phyloP scores from a whole-genome alignment of 352 stramenopile genomes.

The Phytophthora capsici region DNA sequence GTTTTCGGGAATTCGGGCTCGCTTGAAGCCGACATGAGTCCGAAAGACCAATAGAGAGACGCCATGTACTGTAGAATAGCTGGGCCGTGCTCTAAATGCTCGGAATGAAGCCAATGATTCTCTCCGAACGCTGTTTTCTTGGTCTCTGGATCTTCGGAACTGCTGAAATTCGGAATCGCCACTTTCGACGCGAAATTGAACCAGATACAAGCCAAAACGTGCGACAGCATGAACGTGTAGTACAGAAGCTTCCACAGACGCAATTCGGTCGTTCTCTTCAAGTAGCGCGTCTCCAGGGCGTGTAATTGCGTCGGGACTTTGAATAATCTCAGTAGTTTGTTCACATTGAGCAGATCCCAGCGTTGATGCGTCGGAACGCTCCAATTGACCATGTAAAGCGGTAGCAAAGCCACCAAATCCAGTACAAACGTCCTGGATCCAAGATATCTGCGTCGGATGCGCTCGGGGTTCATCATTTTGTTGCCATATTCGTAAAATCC shows the following conservation, averaged over 20 bases:
- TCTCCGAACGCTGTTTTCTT: slow-evolving; percentile 34
- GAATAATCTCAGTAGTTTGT: slow-evolving; percentile 61
- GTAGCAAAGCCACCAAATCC: slow-evolving; percentile 57
- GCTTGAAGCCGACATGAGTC: slow-evolving; percentile 66
- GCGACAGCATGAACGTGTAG: slow-evolving; percentile 72
- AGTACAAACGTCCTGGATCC: slow-evolving; percentile 48
- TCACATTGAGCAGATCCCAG: slow-evolving; percentile 65
- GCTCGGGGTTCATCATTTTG: slow-evolving; percentile 56
- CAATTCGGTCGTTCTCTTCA: slow-evolving; percentile 65
- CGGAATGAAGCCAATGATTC: slow-evolving; percentile 45
- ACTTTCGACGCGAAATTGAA: slow-evolving; percentile 60
- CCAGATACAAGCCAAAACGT: slow-evolving; percentile 69
- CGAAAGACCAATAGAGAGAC: slow-evolving; percentile 75
- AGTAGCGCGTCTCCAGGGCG: slow-evolving; percentile 63
- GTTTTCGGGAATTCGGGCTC: slow-evolving; percentile 62
- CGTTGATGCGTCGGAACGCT: slow-evolving; percentile 16
- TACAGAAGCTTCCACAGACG: slow-evolving; percentile 76
- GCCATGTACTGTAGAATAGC: slow-evolving; percentile 57
- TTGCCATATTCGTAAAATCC: slow-evolving; percentile 75
- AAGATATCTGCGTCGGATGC: slow-evolving; percentile 51
- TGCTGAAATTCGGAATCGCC: slow-evolving; percentile 30
- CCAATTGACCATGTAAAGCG: slow-evolving; percentile 67
- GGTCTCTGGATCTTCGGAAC: neutral
- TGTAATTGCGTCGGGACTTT: slow-evolving; percentile 64
- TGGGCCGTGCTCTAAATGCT: slow-evolving; percentile 28